Evolutionary conservation across 495 filamentous ascomycete genomes (phyloP), one percentile per base, ranked within the genome.

Genomic region (Amphirosellinia nigrospora): DNA sequence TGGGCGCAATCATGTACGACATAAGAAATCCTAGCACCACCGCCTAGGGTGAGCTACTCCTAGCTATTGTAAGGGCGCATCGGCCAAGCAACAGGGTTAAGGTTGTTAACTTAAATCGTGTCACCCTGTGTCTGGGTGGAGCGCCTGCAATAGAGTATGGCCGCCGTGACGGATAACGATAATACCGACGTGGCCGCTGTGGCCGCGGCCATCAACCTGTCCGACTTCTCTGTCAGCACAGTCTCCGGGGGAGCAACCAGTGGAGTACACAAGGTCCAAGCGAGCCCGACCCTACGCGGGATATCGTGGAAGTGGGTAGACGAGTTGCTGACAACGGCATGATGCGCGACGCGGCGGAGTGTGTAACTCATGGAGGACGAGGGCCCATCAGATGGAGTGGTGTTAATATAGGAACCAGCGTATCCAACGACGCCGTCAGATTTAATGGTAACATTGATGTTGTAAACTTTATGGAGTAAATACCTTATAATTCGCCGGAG

Each of bases 51-150:
- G 32, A 52, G 13, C 45, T 64, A 8, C 46, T 55, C 13, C 23
- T 48, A 56, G 48, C 64, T 5, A 38, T 30, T 23, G 48, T 53
- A 36, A 56, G 9, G 23, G 21, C 3, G 23, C 36, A 7, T 48
- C 64, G 21, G 11, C 11, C 32, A 36, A 36, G n/a, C 55, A 6
- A 36, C 55, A 58, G 19, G 26, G 38, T 45, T 38, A 58, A 34
- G 55, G 55, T 19, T 58, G 55, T 16, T 7, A 58, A 36, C 53
- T 56, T 19, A 52, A 28, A 21, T 34, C 28, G 53, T 58, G 53
- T 34, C 53, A 9, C 53, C 53, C 30, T 34, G 30, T 36, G 28
- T 34, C 28, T 58, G 53, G 32, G 30, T 58, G 53, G 53, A 58
- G 30, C 53, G 30, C 16, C 28, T 56, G 30, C 28, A 34, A 13